Base-by-base conservation (phyloP, 192 early-diverging fungal species). In the Diversispora eburnea region DNA sequence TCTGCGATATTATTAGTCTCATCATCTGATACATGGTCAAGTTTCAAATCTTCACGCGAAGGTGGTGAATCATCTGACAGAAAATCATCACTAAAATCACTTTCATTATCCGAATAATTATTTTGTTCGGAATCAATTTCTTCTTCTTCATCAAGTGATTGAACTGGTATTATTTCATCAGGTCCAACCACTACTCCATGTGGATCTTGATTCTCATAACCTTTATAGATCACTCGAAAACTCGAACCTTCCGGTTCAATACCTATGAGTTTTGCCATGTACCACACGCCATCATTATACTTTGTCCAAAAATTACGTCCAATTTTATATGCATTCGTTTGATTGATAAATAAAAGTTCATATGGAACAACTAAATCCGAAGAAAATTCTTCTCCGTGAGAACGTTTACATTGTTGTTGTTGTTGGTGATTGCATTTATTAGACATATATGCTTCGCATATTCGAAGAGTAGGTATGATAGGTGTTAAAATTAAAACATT, bases 401-500 rank as follows among this genome's bases (percentile, higher is more conserved):
- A 66, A 22, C 41, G 4, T 4, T n/a, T 6, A 48, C 64, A 66
- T 48, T n/a, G 20, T 19, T 5, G 9, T 8, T 9, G n/a, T 33
- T 42, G 41, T 42, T 17, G 60, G 41, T 25, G 25, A 33, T 59
- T 59, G 8, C 64, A 66, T 22, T 66, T 43, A 25, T 45, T 48
- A 22, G 64, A 46, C 9, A 66, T 19, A 66, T 22, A 66, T 48
- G 46, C 48, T 66, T 66, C 17, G 22, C 64, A 66, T 22, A 66
- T 25, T 9, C 64, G 43, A 49, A 20, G 20, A n/a, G 64, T 20
- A 9, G 45, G 20, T 4, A 46, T 66, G 22, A 66, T 66, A 42
- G 64, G 64, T 22, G 64, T 66, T 47, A 66, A 66, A 25, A 66
- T 66, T 4, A 66, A 66, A 15, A 66, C 45, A 25, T 66, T 49